Evolutionary conservation across 2,329 filamentous ascomycete species (phyloP), one percentile per base, ranked within the genome.

Genomic region (Xylariales sp.): DNA sequence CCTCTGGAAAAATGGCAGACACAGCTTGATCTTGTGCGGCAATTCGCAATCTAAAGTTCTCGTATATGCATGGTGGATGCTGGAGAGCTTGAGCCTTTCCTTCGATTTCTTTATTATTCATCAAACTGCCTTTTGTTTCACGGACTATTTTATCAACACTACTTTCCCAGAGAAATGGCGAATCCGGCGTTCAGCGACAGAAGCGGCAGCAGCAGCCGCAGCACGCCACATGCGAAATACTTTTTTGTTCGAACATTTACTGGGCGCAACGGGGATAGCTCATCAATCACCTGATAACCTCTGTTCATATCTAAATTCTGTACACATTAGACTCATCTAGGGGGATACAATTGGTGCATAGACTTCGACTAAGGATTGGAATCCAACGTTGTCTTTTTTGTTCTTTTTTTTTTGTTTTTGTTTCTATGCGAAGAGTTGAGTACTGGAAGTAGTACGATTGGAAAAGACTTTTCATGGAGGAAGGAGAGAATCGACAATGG

Each of bases 261-360:
- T n/a, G n/a, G n/a, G n/a, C n/a, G n/a, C n/a, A n/a, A n/a, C n/a
- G n/a, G n/a, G n/a, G n/a, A n/a, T n/a, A n/a, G n/a, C n/a, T n/a
- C n/a, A n/a, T n/a, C n/a, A 25, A n/a, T n/a, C 23, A 15, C 28
- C 7, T 16, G 11, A 7, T 30, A 7, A 15, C 15, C 7, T 15
- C 7, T 30, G 14, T 30, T 15, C 28, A 37, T 12, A 29, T 16
- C 6, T 21, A 11, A 15, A 10, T n/a, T 10, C 29, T 33, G 33
- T 29, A 41, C 29, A 37, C 29, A 19, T 32, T 41, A 41, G 39
- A 41, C 21, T 25, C 21, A 25, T 40, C 23, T 23, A n/a, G 39
- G 28, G 20, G 28, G 17, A 28, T 28, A 13, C 18, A n/a, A n/a
- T 37, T 40, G 35, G 35, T 43, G 43, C 38, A 45, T 45, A 45